Percentiles rank a stretch among this genome's conserved stretches.
Conservation (phyloP, 2,329 filamentous ascomycete species). For the Dryadomyces sulphureus region DNA sequence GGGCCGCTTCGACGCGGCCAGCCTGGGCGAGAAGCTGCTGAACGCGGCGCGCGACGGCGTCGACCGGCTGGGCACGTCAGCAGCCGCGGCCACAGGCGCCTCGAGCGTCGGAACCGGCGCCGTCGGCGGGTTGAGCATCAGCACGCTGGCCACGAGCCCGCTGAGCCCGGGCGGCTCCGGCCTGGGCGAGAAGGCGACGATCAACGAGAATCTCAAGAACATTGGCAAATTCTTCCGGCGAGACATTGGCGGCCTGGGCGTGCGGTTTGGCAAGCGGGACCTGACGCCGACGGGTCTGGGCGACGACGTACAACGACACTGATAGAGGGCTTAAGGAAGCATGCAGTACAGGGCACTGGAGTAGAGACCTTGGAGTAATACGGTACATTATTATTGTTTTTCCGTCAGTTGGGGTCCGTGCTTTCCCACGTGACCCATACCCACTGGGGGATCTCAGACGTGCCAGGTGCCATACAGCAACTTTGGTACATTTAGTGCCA, state of each 20-base stretch:
- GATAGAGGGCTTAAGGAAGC: not conserved
- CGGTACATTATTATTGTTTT: no score
- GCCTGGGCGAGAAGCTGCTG: constrained; percentile 71
- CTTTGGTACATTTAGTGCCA: no score
- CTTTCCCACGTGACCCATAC: no score
- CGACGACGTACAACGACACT: constrained; percentile 5
- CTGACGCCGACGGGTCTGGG: constrained; percentile 19
- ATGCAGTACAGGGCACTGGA: not conserved
- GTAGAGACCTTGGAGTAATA: no score
- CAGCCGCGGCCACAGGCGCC: constrained; percentile 15
- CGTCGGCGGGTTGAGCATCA: not conserved
- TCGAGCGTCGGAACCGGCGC: constrained; percentile 19
- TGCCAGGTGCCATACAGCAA: no score
- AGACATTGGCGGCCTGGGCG: constrained; percentile 65
- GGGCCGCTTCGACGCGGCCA: constrained; percentile 23
- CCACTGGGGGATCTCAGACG: no score
- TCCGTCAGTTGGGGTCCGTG: no score
- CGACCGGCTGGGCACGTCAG: constrained; percentile 51
- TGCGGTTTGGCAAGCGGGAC: constrained; percentile 53
- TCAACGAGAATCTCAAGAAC: constrained; percentile 90
- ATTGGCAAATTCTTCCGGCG: constrained; percentile 93
- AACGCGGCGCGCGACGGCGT: constrained; percentile 76
- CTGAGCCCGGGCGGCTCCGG: not conserved
- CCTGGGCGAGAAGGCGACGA: constrained; percentile 38
- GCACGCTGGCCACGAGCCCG: constrained; percentile 15